These are phyloP conservation scores for Cyberlindnera subsufficiens DNA, from an alignment of 805 yeast species.

Conservation along the genomic window DNA sequence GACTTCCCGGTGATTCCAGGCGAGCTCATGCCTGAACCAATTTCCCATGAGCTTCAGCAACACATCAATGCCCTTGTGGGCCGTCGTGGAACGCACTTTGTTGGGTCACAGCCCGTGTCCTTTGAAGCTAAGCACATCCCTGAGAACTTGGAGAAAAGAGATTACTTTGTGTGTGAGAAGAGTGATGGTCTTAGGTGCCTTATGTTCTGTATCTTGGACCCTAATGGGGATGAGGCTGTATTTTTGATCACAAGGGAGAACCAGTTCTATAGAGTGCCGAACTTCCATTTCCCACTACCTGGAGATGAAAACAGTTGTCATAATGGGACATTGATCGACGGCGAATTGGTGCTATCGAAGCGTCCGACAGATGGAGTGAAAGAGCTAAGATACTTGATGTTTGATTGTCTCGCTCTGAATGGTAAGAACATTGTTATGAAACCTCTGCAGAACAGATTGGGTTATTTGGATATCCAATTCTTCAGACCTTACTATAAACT, in stretches of 20 bases:
- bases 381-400: constrained; percentile 76
- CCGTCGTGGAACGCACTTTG: constrained; percentile 54
- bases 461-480: constrained; percentile 76
- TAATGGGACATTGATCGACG: constrained; percentile 87
- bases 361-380: constrained; percentile 48
- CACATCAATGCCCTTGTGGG: constrained; percentile 61
- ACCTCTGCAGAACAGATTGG: constrained; percentile 74
- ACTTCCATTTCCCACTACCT: constrained; percentile 74
- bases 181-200: constrained; percentile 89
- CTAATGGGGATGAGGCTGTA: constrained; percentile 79
- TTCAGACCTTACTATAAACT: constrained; percentile 76
- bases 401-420: constrained; percentile 85
- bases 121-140: constrained; percentile 70
- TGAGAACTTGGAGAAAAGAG: constrained; percentile 57
- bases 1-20: constrained; percentile 88
- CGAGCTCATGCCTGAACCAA: constrained; percentile 63
- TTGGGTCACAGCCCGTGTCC: constrained; percentile 95
- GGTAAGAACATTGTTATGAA: constrained; percentile 65
- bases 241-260: constrained; percentile 86
- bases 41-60: constrained; percentile 58
- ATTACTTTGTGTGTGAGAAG: constrained; percentile 93
- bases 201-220: constrained; percentile 57
- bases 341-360: constrained; percentile 79
- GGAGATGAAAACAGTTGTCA: constrained; percentile 51
- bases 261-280: constrained; percentile 75